Evolutionary conservation across 805 yeast genomes (phyloP), one percentile per base, ranked within the genome.

Genomic region (Starmerella apicola): DNA sequence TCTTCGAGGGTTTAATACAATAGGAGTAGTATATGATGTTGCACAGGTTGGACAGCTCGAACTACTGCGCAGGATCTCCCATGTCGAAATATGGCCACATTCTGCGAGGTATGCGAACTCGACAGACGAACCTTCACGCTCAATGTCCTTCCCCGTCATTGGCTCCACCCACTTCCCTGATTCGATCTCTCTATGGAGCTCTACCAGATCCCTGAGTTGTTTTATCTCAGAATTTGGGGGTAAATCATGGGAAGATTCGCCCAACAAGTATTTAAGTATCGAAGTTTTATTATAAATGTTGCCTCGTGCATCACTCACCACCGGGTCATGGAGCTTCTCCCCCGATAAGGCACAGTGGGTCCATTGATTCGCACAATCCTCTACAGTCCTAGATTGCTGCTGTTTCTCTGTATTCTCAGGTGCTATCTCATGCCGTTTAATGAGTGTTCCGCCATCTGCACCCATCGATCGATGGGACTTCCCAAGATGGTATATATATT

Each of bases 251-350:
- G 22, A 47, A 52, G 15, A 40, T 50, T 30, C 46, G 42, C 63
- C 59, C 2, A 80, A 47, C 4, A 84, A 53, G 53, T 68, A 65
- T 50, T 78, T 78, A 5, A 84, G 51, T 0, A 81, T 55, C 22
- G 75, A 58, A 42, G 75, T 81, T 45, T 80, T 81, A 47, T 77
- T 72, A 56, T 68, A 80, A 4, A 84, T 51, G 23, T 63, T 54
- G 0, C 95, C 95, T 36, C 61, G 61, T 53, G 65, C 76, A 57
- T 84, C 94, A 25, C 82, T 70, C 1, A 79, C 78, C 1, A 81
- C 60, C 6, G 53, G 51, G 4, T 51, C 51, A n/a, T 50, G 45
- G 16, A 82, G 62, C 49, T 47, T 65, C 42, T 55, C 65, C 32
- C 51, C 69, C 20, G 65, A 67, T 27, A 66, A 43, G 4, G 61